Conservation (phyloP, 2,329 filamentous ascomycete genomes). For the Fusarium sp. region DNA sequence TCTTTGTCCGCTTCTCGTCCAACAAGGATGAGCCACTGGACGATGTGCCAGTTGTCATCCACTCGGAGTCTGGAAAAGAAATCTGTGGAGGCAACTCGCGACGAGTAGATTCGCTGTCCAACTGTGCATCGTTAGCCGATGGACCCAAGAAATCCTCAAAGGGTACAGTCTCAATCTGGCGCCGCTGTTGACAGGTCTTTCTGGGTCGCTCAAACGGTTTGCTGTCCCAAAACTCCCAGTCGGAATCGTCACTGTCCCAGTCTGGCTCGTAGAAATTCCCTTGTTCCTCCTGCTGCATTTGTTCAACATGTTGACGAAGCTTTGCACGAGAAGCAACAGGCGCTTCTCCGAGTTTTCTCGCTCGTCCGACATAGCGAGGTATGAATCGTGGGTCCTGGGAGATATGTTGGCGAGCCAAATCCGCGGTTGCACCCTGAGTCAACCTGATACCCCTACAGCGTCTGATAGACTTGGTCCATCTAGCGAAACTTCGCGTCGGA, state of each 20-base stretch:
- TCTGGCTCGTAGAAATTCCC: conserved; percentile 8
- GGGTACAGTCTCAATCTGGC: not conserved
- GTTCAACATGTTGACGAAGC: conserved; percentile 9
- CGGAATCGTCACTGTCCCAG: conserved; percentile 32
- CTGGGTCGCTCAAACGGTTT: conserved; percentile 38
- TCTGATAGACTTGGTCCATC: conserved; percentile 27
- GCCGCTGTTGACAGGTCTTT: conserved; percentile 2
- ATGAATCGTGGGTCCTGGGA: not conserved
- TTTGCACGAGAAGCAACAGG: conserved; percentile 23
- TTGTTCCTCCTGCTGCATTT: not conserved
- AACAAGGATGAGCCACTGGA: conserved; percentile 6
- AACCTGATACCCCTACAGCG: conserved; percentile 15
- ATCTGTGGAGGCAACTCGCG: conserved; percentile 31
- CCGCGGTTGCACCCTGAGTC: conserved; percentile 11
- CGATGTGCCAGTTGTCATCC: not conserved
- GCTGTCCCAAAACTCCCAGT: conserved; percentile 23
- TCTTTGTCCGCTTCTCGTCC: conserved; percentile 2
- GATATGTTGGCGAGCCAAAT: not conserved
- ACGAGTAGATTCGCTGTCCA: conserved; percentile 27
- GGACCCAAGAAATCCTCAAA: not conserved
- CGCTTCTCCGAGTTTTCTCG: conserved; percentile 47
- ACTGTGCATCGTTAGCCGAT: not conserved
- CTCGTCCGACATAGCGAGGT: conserved; percentile 41
- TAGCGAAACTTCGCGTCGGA: conserved; percentile 49
- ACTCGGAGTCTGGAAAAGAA: conserved; percentile 1